A percentile compares a stretch with the other conserved stretches of the same genome.
These are phyloP conservation scores for Clitopilus hobsonii DNA, from an alignment of 768 basidiomycete genomes.

Conservation along the genomic window DNA sequence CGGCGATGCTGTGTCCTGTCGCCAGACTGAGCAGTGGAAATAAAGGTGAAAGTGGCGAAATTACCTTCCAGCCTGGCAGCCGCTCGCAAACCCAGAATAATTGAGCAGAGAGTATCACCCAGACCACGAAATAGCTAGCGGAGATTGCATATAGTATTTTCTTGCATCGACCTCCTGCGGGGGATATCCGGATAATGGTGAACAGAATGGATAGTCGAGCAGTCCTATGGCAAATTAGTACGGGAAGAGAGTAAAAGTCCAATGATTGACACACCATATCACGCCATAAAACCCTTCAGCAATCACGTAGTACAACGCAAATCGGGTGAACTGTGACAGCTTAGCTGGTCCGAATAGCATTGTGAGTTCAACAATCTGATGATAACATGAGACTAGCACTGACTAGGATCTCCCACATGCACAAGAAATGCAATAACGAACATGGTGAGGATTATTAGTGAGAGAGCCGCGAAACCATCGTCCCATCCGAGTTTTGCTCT, in stretches of 20 bases:
- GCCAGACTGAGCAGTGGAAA: slow-evolving; percentile 11
- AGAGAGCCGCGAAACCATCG: slow-evolving; percentile 16
- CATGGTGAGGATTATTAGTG: slow-evolving; percentile 12
- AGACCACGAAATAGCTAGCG: slow-evolving; percentile 14
- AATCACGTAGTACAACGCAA: slow-evolving; percentile 16
- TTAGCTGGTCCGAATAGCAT: slow-evolving; percentile 6
- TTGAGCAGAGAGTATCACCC: slow-evolving; percentile 29
- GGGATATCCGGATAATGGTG: slow-evolving; percentile 35
- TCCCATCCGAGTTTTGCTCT: slow-evolving; percentile 16
- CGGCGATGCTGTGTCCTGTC: slow-evolving; percentile 23
- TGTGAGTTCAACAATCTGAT: background rate
- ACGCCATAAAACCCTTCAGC: slow-evolving; percentile 18
- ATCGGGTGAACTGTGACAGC: slow-evolving; percentile 7
- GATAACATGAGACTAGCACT: background rate
- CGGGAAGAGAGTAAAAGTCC: background rate
- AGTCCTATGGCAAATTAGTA: slow-evolving; percentile 15
- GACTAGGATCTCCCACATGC: slow-evolving; percentile 18
- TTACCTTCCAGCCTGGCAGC: slow-evolving; percentile 18
- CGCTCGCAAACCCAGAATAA: slow-evolving; percentile 28
- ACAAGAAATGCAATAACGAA: slow-evolving; percentile 17
- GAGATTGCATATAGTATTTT: slow-evolving; percentile 18
- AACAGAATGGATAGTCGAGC: slow-evolving; percentile 36
- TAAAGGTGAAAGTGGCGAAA: background rate
- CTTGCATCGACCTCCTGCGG: slow-evolving; percentile 13
- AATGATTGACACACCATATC: slow-evolving; percentile 15